phyloP scores from a whole-genome alignment of 176 grass and related monocot species.

The Carex littledalei region DNA sequence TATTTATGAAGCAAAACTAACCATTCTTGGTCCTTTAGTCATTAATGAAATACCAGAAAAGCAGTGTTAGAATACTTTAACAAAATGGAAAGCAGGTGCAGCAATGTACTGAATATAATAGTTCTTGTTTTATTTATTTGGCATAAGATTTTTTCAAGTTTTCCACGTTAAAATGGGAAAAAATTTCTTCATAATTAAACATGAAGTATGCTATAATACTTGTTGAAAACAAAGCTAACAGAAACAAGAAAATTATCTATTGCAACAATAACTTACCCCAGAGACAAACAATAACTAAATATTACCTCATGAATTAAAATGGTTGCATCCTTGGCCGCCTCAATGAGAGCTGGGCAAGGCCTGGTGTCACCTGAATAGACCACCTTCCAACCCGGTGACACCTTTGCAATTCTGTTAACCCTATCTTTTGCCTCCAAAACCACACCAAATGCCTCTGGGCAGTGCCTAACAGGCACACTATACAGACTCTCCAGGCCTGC shows the following conservation, averaged over 20 bases:
- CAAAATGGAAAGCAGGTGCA: neutral
- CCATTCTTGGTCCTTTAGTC: neutral
- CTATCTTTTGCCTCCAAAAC: constrained; percentile 53
- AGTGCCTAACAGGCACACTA: constrained; percentile 83
- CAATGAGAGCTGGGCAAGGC: constrained; percentile 71
- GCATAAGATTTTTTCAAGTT: neutral
- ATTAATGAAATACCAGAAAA: neutral
- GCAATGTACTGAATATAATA: neutral
- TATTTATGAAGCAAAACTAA: neutral
- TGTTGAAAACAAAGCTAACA: neutral
- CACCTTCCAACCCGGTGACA: constrained; percentile 78
- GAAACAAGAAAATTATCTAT: neutral
- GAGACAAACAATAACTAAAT: neutral
- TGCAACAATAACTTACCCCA: neutral
- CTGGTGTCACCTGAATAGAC: constrained; percentile 92
- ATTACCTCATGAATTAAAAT: constrained; percentile 91
- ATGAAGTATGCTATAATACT: neutral
- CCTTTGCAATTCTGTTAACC: constrained; percentile 37
- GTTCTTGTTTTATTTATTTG: neutral
- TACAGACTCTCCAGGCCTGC: constrained; percentile 63
- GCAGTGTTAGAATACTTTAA: neutral
- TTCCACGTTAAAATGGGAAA: neutral
- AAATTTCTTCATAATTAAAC: neutral
- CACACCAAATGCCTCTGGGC: constrained; percentile 84
- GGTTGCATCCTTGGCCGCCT: constrained; percentile 77